A percentile compares a stretch with the other conserved stretches of the same genome.
phyloP scores from a whole-genome alignment of 225 moss, liverwort and hornwort genomes.

The Pseudoscleropodium purum region DNA sequence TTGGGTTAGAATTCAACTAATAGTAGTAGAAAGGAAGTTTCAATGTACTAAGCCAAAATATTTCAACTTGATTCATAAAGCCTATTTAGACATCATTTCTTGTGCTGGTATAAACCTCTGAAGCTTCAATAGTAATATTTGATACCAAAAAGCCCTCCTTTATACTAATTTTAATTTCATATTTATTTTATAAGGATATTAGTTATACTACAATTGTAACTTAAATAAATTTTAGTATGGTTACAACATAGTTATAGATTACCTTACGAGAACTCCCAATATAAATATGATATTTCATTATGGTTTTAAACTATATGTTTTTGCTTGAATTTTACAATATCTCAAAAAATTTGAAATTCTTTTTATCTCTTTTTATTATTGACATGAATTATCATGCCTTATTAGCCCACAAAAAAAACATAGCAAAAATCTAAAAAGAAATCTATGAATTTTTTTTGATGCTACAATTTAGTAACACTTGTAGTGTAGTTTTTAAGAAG shows the following conservation, averaged over 20 bases:
- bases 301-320: not conserved
- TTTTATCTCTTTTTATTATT: not conserved
- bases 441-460: too few species aligned
- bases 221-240: not conserved
- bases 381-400: not conserved
- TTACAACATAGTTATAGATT: not conserved
- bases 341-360: not conserved
- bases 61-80: not conserved
- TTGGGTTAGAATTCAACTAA: not conserved
- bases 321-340: not conserved
- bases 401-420: not conserved
- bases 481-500: not conserved
- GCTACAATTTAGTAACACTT: too few species aligned
- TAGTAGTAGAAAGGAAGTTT: not conserved
- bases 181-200: not conserved
- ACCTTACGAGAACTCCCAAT: not conserved
- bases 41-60: rapidly evolving
- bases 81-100: not conserved
- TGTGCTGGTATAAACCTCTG: not conserved
- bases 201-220: not conserved
- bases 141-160: not conserved
- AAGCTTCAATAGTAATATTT: not conserved
- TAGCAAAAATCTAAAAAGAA: too few species aligned
- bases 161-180: not conserved
- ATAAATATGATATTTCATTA: not conserved